Base-by-base conservation (phyloP, 1,284 basidiomycete species). In the Schizophyllum commune region DNA sequence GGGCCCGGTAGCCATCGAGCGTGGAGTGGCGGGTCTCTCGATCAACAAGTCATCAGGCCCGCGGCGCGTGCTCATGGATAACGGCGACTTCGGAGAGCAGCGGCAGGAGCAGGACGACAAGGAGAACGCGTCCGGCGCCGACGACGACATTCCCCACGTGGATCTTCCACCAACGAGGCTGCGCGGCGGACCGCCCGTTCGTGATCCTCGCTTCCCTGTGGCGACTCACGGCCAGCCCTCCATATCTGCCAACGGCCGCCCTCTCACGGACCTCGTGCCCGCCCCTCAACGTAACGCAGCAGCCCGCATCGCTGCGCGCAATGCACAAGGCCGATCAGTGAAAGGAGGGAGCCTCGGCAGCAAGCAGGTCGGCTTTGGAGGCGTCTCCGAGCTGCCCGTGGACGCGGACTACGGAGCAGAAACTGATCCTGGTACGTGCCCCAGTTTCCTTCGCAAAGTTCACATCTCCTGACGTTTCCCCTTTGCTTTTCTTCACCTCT, bases 1-100 rank as follows among this genome's bases (percentile, higher is more conserved):
- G 5, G 83, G 81, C 22, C 81, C 86, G 68, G n/a, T 69, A 68
- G 15, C 65, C 68, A 32, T 67, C 68, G 58, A 76, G 73, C 68
- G 69, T 68, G 60, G 73, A 71, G 34, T 67, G 69, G 7, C 60
- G 69, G 55, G 64, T 19, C 60, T 63, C 2, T 51, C 62, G 8
- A 13, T 64, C 13, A 60, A 62, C 39, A 47, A 47, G 39, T 9
- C 55, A 58, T 60, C 27, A 63, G 62, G n/a, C 60, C 63, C 27
- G 63, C 73, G 77, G 58, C 73, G 78, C 52, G 70, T 76, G 19
- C 71, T 74, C 6, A 64, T 70, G 59, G 78, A 79, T 57, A 77
- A 78, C 19, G 65, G 60, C 57, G 59, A 57, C 17, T 33, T 58
- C 54, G 58, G 55, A 60, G 61, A 64, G 20, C 65, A 53, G 32